A percentile compares a stretch with the other conserved stretches of the same genome.
These are phyloP conservation scores for Thermoascus crustaceus DNA, from an alignment of 2,329 filamentous ascomycete genomes.

Conservation along the genomic window DNA sequence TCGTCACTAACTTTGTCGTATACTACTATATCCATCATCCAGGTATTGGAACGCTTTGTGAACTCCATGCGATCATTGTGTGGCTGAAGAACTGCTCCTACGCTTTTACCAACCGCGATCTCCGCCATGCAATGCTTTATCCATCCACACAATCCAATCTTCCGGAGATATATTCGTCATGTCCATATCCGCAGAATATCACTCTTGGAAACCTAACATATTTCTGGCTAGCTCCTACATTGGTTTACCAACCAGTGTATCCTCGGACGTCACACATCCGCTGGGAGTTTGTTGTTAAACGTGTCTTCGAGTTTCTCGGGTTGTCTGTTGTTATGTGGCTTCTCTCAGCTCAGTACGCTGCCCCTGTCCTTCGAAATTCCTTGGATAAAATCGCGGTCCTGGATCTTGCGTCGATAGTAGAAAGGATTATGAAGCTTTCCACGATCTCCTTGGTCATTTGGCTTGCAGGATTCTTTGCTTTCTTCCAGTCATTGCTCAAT, in stretches of 20 bases:
- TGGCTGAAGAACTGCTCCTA: slow-evolving; percentile 96
- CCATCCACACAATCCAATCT: slow-evolving; percentile 60
- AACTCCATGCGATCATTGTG: slow-evolving; percentile 87
- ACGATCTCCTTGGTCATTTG: slow-evolving; percentile 94
- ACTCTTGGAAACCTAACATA: slow-evolving; percentile 81
- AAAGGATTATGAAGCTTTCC: slow-evolving; percentile 87
- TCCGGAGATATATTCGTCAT: slow-evolving; percentile 71
- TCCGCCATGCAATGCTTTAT: slow-evolving; percentile 82
- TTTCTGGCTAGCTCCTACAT: slow-evolving; percentile 96
- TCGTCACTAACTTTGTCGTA: slow-evolving; percentile 73
- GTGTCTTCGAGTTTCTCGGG: slow-evolving; percentile 66
- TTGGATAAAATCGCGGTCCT: slow-evolving; percentile 77
- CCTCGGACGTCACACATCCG: slow-evolving; percentile 73
- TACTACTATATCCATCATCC: slow-evolving; percentile 91
- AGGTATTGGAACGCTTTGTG: slow-evolving; percentile 80
- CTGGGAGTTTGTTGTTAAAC: slow-evolving; percentile 81
- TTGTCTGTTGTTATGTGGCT: slow-evolving; percentile 92
- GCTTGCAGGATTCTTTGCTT: slow-evolving; percentile 93
- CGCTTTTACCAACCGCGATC: slow-evolving; percentile 90
- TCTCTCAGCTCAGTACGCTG: slow-evolving; percentile 85
- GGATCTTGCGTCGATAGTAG: slow-evolving; percentile 71
- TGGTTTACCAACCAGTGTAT: slow-evolving; percentile 96
- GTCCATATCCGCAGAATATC: slow-evolving; percentile 86
- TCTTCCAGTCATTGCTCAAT: slow-evolving; percentile 91
- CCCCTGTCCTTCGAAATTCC: slow-evolving; percentile 81